Percentiles rank a stretch among this genome's conserved stretches.
Conservation (phyloP, 1,284 basidiomycete species). For the Pseudozyma hubeiensis region DNA sequence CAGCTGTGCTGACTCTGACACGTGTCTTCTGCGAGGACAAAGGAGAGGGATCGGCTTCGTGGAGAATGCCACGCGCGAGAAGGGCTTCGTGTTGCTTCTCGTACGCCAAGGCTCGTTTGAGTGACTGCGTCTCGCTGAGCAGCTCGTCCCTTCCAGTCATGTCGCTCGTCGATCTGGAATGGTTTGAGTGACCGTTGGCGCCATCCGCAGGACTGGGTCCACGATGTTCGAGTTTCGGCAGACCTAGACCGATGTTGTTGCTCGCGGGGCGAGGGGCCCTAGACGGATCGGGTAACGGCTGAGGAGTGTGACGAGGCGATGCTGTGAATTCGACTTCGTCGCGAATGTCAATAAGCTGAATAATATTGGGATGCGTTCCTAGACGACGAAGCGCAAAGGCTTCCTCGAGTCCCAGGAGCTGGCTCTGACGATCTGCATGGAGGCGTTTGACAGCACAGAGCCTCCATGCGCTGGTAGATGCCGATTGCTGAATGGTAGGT, state of each 20-base stretch:
- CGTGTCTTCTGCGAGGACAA: conserved; percentile 1
- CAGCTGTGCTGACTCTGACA: conserved; percentile 3
- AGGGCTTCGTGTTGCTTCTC: conserved; percentile 28
- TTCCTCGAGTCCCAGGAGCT: conserved; percentile 65
- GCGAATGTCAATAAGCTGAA: conserved; percentile 60
- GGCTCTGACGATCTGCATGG: conserved; percentile 62
- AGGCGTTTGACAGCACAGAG: conserved; percentile 67
- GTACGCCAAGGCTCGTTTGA: conserved; percentile 29
- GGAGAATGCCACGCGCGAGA: conserved; percentile 12
- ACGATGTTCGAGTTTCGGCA: conserved; percentile 11
- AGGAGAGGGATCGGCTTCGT: conserved; percentile 1
- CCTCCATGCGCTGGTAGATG: conserved; percentile 37
- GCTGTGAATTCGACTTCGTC: conserved; percentile 61
- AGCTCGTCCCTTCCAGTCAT: conserved; percentile 40
- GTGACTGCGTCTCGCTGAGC: conserved; percentile 20
- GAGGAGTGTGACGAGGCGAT: conserved; percentile 28
- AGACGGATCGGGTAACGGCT: background rate
- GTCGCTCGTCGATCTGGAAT: conserved; percentile 49
- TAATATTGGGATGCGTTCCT: conserved; percentile 62
- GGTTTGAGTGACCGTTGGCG: conserved; percentile 5
- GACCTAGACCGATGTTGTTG: conserved; percentile 16
- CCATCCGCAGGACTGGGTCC: background rate
- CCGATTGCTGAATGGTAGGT: background rate
- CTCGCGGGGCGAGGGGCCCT: background rate
- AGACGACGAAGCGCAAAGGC: conserved; percentile 64